Percentiles rank a stretch among this genome's conserved stretches.
Evolutionary conservation across 345 rosid species (phyloP).

Genomic region (Mercurialis annua): DNA sequence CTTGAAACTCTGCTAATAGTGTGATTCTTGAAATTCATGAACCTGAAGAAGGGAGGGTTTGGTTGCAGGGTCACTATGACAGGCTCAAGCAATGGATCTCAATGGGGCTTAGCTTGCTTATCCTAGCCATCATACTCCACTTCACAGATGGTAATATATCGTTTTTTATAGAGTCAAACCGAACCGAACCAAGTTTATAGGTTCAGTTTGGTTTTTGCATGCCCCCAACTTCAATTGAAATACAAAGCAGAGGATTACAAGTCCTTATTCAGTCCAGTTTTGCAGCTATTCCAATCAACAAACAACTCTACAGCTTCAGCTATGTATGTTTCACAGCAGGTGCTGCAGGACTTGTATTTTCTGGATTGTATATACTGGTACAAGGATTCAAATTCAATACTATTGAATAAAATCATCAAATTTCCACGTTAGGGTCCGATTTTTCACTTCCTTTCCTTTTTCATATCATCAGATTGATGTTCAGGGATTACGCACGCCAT

Average conservation of each 20-base stretch:
- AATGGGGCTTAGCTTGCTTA: slow-evolving; percentile 38
- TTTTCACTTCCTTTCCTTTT: background rate
- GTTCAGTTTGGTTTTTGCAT: too few relatives aligned
- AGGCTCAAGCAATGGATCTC: slow-evolving; percentile 68
- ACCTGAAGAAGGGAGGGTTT: background rate
- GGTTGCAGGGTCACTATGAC: slow-evolving; percentile 44
- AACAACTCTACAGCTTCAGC: slow-evolving; percentile 65
- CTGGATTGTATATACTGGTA: slow-evolving; percentile 57
- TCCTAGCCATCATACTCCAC: slow-evolving; percentile 46
- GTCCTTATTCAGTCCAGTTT: background rate
- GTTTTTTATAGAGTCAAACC: background rate
- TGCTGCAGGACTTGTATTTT: slow-evolving; percentile 58
- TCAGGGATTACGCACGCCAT: slow-evolving; percentile 48
- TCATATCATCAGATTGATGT: slow-evolving; percentile 45
- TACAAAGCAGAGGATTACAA: background rate
- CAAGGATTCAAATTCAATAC: background rate
- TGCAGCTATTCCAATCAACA: slow-evolving; percentile 72
- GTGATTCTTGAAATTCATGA: background rate
- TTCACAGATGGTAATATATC: slow-evolving; percentile 51
- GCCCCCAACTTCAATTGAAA: background rate
- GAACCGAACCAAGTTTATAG: too few relatives aligned
- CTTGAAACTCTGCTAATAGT: slow-evolving; percentile 10
- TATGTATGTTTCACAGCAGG: slow-evolving; percentile 64
- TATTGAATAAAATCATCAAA: background rate
- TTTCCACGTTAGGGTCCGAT: background rate